Base-by-base conservation (phyloP, 371 early-diverging fungal species). In the Lichtheimia hyalospora region DNA sequence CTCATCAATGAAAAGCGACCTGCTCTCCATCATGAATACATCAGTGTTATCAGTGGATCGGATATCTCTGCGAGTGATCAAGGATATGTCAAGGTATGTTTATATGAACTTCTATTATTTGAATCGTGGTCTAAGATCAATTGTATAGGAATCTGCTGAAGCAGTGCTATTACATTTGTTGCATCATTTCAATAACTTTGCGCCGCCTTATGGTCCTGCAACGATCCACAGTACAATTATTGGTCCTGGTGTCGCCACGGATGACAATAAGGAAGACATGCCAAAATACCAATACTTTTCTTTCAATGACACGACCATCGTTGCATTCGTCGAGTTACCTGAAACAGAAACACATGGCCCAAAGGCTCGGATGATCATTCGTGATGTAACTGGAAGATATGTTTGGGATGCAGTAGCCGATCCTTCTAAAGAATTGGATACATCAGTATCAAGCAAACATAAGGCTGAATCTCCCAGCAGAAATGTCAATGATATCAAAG, bases 301-400 rank as follows among this genome's bases (percentile, higher is more conserved):
- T 3, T 77, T 76, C 60, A 86, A 88, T 54, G 84, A 86, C 51
- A 80, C 77, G 0, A 75, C 85, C 0, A 70, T 90, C 24, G 61
- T 89, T 40, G 84, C 86, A 8, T 72, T 85, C 53, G 69, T 82
- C 6, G 90, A 90, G 56, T 55, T 82, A 24, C 71, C 82, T 6
- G 69, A 74, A 12, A 63, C 52, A 13, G 74, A 73, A 15, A 59
- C 68, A 5, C 55, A 68, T 57, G 67, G 53, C 14, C 56, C 68
- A 40, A 70, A 71, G 52, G 71, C 79, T 2, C 83, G 91, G 16
- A 71, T 91, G 15, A 83, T 89, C 42, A 70, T 91, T 21, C 83
- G 94, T 28, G 88, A 92, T 64, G 64, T 86, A 42, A 89, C 90
- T 5, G 94, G 94, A 0, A 80, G 89, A 18, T 92, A 91, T 70